Evolutionary conservation across 306 rosid genomes (phyloP).

Genomic region (Mimosa pudica): DNA sequence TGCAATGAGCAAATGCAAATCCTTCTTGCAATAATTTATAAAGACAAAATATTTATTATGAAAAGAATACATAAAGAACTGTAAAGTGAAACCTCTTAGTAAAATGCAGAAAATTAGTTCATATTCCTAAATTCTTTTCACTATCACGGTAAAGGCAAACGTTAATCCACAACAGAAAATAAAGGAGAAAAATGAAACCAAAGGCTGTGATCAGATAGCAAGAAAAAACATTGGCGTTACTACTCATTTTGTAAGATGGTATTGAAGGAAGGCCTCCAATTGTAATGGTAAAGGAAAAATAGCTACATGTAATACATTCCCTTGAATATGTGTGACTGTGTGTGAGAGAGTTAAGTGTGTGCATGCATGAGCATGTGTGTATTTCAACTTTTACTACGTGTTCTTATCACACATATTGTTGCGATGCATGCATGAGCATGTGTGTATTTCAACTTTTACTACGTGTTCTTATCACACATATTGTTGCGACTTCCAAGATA

Average conservation of each 20-base stretch:
- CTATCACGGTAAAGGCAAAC: background rate
- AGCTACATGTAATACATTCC: background rate
- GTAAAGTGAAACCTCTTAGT: constrained; percentile 3
- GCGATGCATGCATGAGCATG: constrained; percentile 46
- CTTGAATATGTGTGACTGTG: background rate
- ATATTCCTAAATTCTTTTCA: constrained; percentile 12
- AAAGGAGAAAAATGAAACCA: background rate
- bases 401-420: background rate
- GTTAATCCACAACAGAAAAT: background rate
- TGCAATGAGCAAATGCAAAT: constrained; percentile 99
- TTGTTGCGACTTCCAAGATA: background rate
- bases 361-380: constrained; percentile 37
- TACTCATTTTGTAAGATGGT: constrained; percentile 5
- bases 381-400: background rate
- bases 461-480: background rate
- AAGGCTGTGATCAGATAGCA: background rate
- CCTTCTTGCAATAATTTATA: constrained; percentile 70
- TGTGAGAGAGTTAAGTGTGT: background rate
- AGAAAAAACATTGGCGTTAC: background rate
- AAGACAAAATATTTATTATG: constrained; percentile 37
- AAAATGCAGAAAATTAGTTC: constrained; percentile 13
- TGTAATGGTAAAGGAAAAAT: background rate
- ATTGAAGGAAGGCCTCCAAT: background rate
- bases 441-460: background rate
- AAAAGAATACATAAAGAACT: constrained; percentile 10